These are phyloP conservation scores for Entelexis paramagnoliae DNA, from an alignment of 1,139 yeast genomes.

Conservation along the genomic window DNA sequence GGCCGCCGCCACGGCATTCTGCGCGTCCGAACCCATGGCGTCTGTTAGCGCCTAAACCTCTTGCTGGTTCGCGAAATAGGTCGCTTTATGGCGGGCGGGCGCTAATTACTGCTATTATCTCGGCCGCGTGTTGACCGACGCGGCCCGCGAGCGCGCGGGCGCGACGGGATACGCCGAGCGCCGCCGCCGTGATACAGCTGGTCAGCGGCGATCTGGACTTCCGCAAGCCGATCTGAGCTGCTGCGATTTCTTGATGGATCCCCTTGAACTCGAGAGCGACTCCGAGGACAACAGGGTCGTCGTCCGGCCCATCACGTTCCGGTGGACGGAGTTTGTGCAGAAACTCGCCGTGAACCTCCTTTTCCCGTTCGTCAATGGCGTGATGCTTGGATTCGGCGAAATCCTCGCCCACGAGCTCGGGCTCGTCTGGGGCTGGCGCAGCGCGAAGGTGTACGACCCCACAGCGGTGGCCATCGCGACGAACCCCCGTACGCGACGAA, in stretches of 20 bases:
- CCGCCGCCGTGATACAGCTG: neutral
- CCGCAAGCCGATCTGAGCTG: neutral
- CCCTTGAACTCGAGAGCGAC: neutral
- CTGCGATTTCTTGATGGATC: neutral
- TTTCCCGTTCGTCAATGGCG: constrained; percentile 82
- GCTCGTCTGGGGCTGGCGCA: constrained; percentile 65
- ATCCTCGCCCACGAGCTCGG: constrained; percentile 89
- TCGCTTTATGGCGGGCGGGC: too few relatives aligned
- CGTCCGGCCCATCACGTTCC: neutral
- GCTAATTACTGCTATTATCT: too few relatives aligned
- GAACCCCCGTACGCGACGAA: constrained; percentile 18
- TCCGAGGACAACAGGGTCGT: neutral
- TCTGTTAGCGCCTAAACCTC: too few relatives aligned
- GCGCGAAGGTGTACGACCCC: constrained; percentile 39
- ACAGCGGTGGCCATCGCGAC: constrained; percentile 11
- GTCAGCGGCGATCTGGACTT: neutral
- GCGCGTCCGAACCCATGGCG: too few relatives aligned
- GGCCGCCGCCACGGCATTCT: too few relatives aligned
- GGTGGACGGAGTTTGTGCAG: constrained; percentile 27
- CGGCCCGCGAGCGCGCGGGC: neutral
- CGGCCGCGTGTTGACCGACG: neutral
- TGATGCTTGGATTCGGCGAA: constrained; percentile 96
- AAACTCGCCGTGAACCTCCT: constrained; percentile 49
- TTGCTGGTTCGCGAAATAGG: too few relatives aligned
- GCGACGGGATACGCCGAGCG: neutral